Evolutionary conservation across 176 grass and related monocot species (phyloP).

Genomic region (Rhipidocladum racemiflorum): DNA sequence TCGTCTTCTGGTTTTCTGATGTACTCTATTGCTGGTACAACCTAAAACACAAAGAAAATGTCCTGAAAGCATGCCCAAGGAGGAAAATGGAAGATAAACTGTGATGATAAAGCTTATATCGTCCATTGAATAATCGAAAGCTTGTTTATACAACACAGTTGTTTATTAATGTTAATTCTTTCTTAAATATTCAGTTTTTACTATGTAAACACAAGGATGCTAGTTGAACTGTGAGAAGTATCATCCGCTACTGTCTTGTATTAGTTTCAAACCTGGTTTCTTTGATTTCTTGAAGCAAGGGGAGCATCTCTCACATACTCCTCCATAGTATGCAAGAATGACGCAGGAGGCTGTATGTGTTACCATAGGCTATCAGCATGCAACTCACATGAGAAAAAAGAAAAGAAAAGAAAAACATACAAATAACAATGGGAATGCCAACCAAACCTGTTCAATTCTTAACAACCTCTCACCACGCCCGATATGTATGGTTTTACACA

Average conservation of each 20-base stretch:
- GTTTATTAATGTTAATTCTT: background rate
- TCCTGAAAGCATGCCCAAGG: background rate
- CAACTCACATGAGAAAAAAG: background rate
- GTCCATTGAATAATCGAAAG: background rate
- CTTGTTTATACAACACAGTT: background rate
- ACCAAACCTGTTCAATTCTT: constrained; percentile 75
- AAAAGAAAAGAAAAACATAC: background rate
- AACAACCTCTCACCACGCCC: constrained; percentile 68
- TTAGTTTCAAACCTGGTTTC: constrained; percentile 51
- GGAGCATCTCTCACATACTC: constrained; percentile 89
- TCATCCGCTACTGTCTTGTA: background rate
- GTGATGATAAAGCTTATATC: background rate
- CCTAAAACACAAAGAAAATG: constrained; percentile 27
- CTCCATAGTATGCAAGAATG: constrained; percentile 85
- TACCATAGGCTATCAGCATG: constrained; percentile 17
- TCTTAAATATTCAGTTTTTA: background rate
- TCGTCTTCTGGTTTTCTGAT: constrained; percentile 55
- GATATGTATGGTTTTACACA: constrained; percentile 85
- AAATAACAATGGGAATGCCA: background rate
- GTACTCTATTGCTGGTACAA: constrained; percentile 72
- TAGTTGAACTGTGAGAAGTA: background rate
- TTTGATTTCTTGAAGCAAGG: constrained; percentile 52
- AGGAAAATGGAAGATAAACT: background rate
- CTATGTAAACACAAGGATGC: background rate
- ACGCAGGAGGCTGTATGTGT: constrained; percentile 71